phyloP scores from a whole-genome alignment of 768 basidiomycete genomes.

The Mycena indigotica region DNA sequence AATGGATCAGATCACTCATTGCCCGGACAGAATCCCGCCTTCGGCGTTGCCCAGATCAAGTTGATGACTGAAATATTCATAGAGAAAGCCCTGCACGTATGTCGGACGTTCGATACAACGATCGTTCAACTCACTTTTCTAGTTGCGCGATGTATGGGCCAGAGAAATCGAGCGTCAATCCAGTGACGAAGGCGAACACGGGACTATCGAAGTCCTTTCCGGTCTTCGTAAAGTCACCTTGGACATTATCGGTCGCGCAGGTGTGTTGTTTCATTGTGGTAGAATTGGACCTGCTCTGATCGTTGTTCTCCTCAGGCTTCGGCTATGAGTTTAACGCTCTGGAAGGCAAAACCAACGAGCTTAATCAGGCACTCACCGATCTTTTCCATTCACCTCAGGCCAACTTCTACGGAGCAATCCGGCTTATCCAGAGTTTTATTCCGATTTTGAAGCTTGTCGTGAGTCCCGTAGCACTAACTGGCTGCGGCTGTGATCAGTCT shows the following conservation, averaged over 20 bases:
- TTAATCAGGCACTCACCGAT: slow-evolving; percentile 36
- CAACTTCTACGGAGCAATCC: slow-evolving; percentile 9
- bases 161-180: no score
- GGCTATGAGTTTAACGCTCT: slow-evolving; percentile 10
- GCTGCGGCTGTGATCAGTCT: not conserved
- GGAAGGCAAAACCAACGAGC: slow-evolving; percentile 31
- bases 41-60: slow-evolving; percentile 44
- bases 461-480: slow-evolving; percentile 2
- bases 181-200: slow-evolving; percentile 14
- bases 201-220: slow-evolving; percentile 33
- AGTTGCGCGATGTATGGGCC: slow-evolving; percentile 40
- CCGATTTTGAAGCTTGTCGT: slow-evolving; percentile 35
- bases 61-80: slow-evolving; percentile 40
- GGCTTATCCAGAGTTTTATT: slow-evolving; percentile 27
- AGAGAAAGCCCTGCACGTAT: slow-evolving; percentile 38
- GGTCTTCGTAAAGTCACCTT: slow-evolving; percentile 41
- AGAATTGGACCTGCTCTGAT: not conserved
- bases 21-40: slow-evolving; percentile 45
- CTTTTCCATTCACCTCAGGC: slow-evolving; percentile 27
- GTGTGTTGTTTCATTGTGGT: slow-evolving; percentile 21
- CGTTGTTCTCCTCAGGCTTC: slow-evolving; percentile 10
- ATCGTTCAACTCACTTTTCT: not conserved
- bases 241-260: slow-evolving; percentile 46
- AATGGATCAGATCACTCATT: not conserved
- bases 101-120: not conserved